Percentiles rank a stretch among this genome's conserved stretches.
Conservation (phyloP, 2,329 filamentous ascomycete species). For the Aspergillus glaucus region DNA sequence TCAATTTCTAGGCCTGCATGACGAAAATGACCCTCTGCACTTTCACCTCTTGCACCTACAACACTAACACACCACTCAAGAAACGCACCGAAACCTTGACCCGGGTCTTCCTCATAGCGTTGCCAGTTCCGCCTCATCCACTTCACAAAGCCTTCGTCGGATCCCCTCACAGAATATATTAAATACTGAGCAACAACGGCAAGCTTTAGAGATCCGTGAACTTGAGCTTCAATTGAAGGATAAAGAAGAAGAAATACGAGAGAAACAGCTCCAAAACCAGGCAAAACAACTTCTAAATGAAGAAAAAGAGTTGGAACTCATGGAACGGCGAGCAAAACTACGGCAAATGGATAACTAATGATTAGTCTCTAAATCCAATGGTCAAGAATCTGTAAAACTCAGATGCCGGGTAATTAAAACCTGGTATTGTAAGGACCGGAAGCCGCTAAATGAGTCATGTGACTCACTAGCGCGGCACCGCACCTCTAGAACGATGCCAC, state of each 20-base stretch:
- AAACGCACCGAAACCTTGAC: conserved; percentile 13
- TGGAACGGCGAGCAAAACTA: background rate
- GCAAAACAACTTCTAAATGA: background rate
- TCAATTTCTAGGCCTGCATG: conserved; percentile 3
- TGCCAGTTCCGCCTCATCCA: conserved; percentile 2
- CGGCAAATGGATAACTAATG: background rate
- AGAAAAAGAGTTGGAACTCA: background rate
- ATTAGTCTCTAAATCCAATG: too few relatives aligned
- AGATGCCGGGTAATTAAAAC: too few relatives aligned
- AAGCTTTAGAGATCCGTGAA: background rate
- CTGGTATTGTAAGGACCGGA: too few relatives aligned
- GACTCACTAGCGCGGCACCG: too few relatives aligned
- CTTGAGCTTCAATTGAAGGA: background rate
- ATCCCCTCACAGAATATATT: too few relatives aligned
- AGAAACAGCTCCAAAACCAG: background rate
- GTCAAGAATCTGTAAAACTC: too few relatives aligned
- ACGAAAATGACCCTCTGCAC: conserved; percentile 1
- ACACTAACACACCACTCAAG: conserved; percentile 21
- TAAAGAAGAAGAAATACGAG: background rate
- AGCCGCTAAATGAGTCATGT: too few relatives aligned
- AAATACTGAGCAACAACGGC: too few relatives aligned
- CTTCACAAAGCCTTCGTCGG: background rate
- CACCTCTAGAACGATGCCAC: too few relatives aligned
- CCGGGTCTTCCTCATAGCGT: conserved; percentile 8
- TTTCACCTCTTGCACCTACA: conserved; percentile 7